phyloP scores from a whole-genome alignment of 805 yeast species.

The Candida krabiensis region DNA sequence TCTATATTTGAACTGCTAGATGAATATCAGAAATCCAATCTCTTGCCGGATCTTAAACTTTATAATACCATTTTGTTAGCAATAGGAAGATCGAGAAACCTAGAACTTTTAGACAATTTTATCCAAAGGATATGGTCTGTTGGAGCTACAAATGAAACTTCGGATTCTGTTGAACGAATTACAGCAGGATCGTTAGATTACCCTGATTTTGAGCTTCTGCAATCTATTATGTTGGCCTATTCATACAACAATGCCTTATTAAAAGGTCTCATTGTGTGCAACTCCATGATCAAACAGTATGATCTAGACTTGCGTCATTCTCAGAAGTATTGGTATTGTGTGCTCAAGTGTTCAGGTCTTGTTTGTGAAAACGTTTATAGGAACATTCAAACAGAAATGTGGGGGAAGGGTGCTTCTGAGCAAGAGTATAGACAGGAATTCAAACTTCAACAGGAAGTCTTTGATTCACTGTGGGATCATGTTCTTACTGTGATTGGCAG shows the following conservation, averaged over 20 bases:
- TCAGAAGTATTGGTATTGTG: slow-evolving; percentile 27
- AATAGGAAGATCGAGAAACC: slow-evolving; percentile 29
- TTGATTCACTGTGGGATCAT: slow-evolving; percentile 27
- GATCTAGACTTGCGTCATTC: slow-evolving; percentile 19
- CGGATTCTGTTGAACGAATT: slow-evolving; percentile 2
- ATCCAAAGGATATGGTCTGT: slow-evolving; percentile 31
- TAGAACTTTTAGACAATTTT: slow-evolving; percentile 22
- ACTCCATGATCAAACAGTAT: slow-evolving; percentile 24
- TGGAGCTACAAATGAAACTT: slow-evolving; percentile 5
- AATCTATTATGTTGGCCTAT: slow-evolving; percentile 30
- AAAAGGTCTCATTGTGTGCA: slow-evolving; percentile 28
- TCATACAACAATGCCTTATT: slow-evolving; percentile 28
- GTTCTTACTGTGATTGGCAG: slow-evolving; percentile 12
- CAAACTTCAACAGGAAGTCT: slow-evolving; percentile 20
- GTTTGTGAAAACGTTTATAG: slow-evolving; percentile 20
- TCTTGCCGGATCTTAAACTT: slow-evolving; percentile 23
- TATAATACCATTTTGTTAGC: slow-evolving; percentile 27
- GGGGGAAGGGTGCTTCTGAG: slow-evolving; percentile 13
- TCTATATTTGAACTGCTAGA: slow-evolving; percentile 16
- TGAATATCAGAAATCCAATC: slow-evolving; percentile 17
- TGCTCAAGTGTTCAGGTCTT: slow-evolving; percentile 27
- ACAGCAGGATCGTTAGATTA: slow-evolving; percentile 14
- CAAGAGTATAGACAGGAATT: slow-evolving; percentile 10
- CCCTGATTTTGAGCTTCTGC: slow-evolving; percentile 28
- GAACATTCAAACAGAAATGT: slow-evolving; percentile 19